Evolutionary conservation across 768 basidiomycete species (phyloP).

Genomic region (Dioszegia crocea): DNA sequence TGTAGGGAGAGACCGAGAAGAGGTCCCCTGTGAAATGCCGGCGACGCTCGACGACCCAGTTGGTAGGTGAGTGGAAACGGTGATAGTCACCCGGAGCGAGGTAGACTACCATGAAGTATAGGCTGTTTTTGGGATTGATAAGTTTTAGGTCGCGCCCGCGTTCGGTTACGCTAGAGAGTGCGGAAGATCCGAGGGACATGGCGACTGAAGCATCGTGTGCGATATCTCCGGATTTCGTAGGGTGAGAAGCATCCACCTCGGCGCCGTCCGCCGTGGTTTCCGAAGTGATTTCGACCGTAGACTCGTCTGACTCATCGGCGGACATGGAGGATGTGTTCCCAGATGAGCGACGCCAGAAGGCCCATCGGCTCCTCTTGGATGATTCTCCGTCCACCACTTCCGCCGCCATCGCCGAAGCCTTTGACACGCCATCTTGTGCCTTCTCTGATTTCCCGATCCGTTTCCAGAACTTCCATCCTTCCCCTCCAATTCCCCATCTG

Average conservation of each 20-base stretch:
- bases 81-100: slow-evolving; percentile 98
- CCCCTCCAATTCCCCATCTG: slow-evolving; percentile 1
- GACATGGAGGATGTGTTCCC: slow-evolving; percentile 7
- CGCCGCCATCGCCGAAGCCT: not conserved
- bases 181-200: slow-evolving; percentile 44
- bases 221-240: slow-evolving; percentile 45
- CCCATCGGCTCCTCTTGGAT: not conserved
- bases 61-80: slow-evolving; percentile 89
- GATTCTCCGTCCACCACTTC: not conserved
- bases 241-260: slow-evolving; percentile 56
- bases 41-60: slow-evolving; percentile 95
- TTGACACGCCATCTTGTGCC: not conserved
- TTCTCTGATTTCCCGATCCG: not conserved
- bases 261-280: slow-evolving; percentile 11
- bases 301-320: slow-evolving; percentile 1
- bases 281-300: not conserved
- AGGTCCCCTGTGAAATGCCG: slow-evolving; percentile 95
- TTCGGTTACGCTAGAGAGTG: slow-evolving; percentile 14
- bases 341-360: slow-evolving; percentile 6
- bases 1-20: slow-evolving; percentile 93
- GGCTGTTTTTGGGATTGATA: slow-evolving; percentile 69
- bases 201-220: slow-evolving; percentile 69
- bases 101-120: slow-evolving; percentile 93
- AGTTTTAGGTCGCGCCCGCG: slow-evolving; percentile 46
- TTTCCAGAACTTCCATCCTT: slow-evolving; percentile 12